Conservation (phyloP, 139 green algal species). For the Volvox africanus region DNA sequence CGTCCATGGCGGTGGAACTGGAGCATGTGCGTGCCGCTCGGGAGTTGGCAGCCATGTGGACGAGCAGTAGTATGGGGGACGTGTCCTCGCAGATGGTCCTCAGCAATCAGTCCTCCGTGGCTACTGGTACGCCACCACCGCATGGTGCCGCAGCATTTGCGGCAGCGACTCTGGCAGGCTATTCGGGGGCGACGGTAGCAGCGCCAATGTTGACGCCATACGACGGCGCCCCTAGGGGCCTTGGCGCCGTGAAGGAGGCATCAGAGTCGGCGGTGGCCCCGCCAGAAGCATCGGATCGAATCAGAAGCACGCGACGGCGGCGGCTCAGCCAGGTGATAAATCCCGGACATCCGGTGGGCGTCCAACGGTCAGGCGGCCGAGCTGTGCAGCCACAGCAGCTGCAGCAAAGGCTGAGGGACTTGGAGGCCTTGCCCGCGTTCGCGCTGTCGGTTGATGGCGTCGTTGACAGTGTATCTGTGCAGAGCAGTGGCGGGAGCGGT, state of each 20-base stretch:
- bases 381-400: not conserved
- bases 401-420: not conserved
- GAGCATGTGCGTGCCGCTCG: not conserved
- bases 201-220: not conserved
- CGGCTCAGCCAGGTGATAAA: conserved; percentile 24
- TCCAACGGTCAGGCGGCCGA: not conserved
- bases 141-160: not conserved
- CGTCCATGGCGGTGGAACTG: not conserved
- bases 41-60: conserved; percentile 26
- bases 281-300: not conserved
- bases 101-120: not conserved
- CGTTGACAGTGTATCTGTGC: not conserved
- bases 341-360: not conserved
- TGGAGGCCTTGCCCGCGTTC: not conserved
- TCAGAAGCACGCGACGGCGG: conserved; percentile 5
- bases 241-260: not conserved
- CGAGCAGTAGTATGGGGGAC: conserved; percentile 10
- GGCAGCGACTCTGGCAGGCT: not conserved
- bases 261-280: not conserved
- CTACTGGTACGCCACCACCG: not conserved
- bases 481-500: not conserved
- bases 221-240: not conserved
- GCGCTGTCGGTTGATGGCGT: not conserved
- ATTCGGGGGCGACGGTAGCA: not conserved
- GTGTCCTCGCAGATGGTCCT: not conserved